Evolutionary conservation across 768 basidiomycete species (phyloP), one percentile per base, ranked within the genome.

Genomic region (Guyanaporus albipodus): DNA sequence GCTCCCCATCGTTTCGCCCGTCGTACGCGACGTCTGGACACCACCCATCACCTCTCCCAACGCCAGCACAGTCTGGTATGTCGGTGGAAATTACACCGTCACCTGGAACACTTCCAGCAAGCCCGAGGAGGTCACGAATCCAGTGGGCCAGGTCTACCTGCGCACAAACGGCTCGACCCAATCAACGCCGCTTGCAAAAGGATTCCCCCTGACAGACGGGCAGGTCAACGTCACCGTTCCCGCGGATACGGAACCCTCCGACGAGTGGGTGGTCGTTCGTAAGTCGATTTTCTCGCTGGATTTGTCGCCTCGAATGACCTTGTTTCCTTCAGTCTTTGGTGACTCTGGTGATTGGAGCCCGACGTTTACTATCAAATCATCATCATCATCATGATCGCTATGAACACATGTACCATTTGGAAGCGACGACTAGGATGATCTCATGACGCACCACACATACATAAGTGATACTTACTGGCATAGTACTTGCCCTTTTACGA

Each of bases 331-430:
- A 78, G 78, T 80, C 36, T 70, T 78, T 43, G 78, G 78, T 7
- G 77, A 80, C 54, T 79, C 77, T 40, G 78, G 78, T 26, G 74
- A 79, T 55, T 71, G 64, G 42, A 72, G 78, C 23, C 62, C 60
- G 7, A 14, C 42, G 35, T 81, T 81, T 54, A 68, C 67, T 11
- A 80, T 82, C 47, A 4, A 44, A 18, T 46, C 54, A 12, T 44
- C 46, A 65, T 62, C 46, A n/a, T 49, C 54, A 6, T 48, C 47
- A 65, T 62, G 50, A 59, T 19, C 34, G 8, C 31, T 44, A 56
- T 37, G 47, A 37, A 22, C 9, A 8, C 31, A 21, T 38, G 21
- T 38, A 26, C 33, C 42, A 43, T 17, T 26, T 35, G 33, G n/a
- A 57, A 37, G 44, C 23, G 2, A 14, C 19, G 38, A 40, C 26